phyloP scores from a whole-genome alignment of 805 yeast species.

The Candida sithepensis region DNA sequence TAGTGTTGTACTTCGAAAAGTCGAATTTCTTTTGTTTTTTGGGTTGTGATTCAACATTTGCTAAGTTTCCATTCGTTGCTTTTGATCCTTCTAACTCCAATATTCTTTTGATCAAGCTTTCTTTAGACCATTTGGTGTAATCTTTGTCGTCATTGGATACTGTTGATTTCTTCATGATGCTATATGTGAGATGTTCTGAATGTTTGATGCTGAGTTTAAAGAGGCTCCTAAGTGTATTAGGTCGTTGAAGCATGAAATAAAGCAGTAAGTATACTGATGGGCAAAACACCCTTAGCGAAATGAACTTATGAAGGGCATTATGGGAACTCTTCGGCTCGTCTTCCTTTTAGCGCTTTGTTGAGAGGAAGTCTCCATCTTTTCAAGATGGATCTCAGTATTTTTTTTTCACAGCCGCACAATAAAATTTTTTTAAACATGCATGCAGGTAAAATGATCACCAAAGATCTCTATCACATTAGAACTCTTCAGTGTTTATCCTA shows the following conservation, averaged over 20 bases:
- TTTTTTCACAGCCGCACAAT: not conserved
- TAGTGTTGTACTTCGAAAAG: slow-evolving; percentile 54
- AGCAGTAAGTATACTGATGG: not conserved
- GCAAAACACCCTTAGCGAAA: too few relatives aligned
- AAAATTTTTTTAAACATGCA: not conserved
- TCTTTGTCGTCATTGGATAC: slow-evolving; percentile 17
- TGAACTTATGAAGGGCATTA: too few relatives aligned
- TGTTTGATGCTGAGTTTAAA: not conserved
- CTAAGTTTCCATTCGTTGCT: not conserved
- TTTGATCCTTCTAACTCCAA: slow-evolving; percentile 46
- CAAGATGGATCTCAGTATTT: not conserved
- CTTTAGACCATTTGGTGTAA: slow-evolving; percentile 64
- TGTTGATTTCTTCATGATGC: not conserved
- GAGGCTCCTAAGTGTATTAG: not conserved
- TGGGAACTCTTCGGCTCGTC: too few relatives aligned
- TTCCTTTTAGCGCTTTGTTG: too few relatives aligned
- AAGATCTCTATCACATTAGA: not conserved
- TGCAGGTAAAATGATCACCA: not conserved
- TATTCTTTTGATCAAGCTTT: slow-evolving; percentile 58
- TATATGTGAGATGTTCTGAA: not conserved
- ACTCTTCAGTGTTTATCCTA: too few relatives aligned
- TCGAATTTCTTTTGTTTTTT: slow-evolving; percentile 51
- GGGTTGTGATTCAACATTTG: slow-evolving; percentile 3
- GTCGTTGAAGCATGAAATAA: not conserved
- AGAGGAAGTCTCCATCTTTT: too few relatives aligned